A percentile compares a stretch with the other conserved stretches of the same genome.
Evolutionary conservation across 345 rosid genomes (phyloP).

Genomic region (Citrus glauca): DNA sequence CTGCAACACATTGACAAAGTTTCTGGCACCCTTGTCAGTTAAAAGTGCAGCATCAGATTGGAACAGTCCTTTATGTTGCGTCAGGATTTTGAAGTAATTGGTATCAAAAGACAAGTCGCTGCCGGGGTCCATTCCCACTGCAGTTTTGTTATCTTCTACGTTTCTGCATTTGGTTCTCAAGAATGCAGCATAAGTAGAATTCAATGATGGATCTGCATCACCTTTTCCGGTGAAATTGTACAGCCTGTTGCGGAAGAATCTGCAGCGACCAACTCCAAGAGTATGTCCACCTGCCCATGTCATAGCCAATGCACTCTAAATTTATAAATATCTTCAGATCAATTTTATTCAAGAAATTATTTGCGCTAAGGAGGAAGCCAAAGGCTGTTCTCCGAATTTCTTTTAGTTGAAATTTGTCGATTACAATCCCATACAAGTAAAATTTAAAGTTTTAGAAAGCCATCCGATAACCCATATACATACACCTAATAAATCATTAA

Average conservation of each 20-base stretch:
- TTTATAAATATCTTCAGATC: not conserved
- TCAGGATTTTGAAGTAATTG: slow-evolving; percentile 25
- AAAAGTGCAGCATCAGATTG: slow-evolving; percentile 31
- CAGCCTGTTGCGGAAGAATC: slow-evolving; percentile 27
- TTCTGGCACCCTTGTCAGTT: slow-evolving; percentile 11
- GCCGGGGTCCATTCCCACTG: slow-evolving; percentile 17
- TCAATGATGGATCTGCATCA: slow-evolving; percentile 27
- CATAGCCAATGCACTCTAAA: not conserved
- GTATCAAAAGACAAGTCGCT: slow-evolving; percentile 20
- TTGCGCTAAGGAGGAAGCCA: not conserved
- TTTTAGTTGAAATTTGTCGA: not conserved
- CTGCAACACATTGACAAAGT: not conserved
- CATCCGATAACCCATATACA: too few species aligned
- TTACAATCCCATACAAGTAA: not conserved
- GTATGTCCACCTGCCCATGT: slow-evolving; percentile 31
- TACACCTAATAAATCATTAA: too few species aligned
- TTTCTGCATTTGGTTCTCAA: slow-evolving; percentile 19
- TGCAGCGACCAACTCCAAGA: slow-evolving; percentile 36
- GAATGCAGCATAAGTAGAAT: slow-evolving; percentile 24
- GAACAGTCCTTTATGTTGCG: slow-evolving; percentile 23
- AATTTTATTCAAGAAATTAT: not conserved
- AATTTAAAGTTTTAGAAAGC: too few species aligned
- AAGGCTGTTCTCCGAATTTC: not conserved
- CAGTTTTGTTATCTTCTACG: slow-evolving; percentile 10
- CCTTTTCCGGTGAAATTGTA: slow-evolving; percentile 45